Evolutionary conservation across 2,329 filamentous ascomycete genomes (phyloP).

Genomic region (Aspergillus persii): DNA sequence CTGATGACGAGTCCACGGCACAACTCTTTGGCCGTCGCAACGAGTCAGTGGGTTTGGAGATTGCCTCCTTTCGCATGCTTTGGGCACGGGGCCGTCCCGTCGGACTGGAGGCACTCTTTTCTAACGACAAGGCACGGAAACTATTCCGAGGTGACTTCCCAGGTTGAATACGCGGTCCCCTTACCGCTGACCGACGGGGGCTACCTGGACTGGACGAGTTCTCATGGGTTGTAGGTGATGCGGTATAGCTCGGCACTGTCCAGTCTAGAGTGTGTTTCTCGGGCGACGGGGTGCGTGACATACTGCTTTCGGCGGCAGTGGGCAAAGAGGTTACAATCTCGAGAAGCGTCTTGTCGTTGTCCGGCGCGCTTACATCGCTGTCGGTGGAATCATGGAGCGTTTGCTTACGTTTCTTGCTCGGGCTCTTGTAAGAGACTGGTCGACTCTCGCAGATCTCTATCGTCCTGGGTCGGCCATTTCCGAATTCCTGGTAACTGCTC

Average conservation of each 20-base stretch:
- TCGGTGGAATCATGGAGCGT: conserved; percentile 12
- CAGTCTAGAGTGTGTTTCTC: conserved; percentile 26
- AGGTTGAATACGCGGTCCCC: conserved; percentile 35
- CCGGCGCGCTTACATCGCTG: conserved; percentile 12
- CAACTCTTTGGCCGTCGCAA: conserved; percentile 25
- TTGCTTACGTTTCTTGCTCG: conserved; percentile 27
- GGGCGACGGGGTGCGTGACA: conserved; percentile 32
- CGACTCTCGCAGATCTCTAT: conserved; percentile 4
- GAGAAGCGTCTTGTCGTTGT: conserved; percentile 23
- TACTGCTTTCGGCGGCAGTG: background rate
- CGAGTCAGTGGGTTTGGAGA: conserved; percentile 28
- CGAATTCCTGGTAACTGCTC: conserved; percentile 13
- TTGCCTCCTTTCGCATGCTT: conserved; percentile 18
- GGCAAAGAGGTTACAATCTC: conserved; percentile 25
- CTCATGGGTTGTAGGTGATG: conserved; percentile 24
- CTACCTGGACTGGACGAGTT: conserved; percentile 26
- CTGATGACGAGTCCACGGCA: conserved; percentile 12
- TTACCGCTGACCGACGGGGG: conserved; percentile 32
- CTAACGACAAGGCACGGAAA: conserved; percentile 16
- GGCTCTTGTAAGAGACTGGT: conserved; percentile 16
- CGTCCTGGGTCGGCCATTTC: conserved; percentile 7
- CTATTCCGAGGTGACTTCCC: conserved; percentile 20
- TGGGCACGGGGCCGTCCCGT: conserved; percentile 3
- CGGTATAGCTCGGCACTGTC: conserved; percentile 20
- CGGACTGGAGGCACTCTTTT: conserved; percentile 13